A percentile compares a stretch with the other conserved stretches of the same genome.
phyloP scores from a whole-genome alignment of 2,329 filamentous ascomycete genomes.

The Aspergillus nomiae region DNA sequence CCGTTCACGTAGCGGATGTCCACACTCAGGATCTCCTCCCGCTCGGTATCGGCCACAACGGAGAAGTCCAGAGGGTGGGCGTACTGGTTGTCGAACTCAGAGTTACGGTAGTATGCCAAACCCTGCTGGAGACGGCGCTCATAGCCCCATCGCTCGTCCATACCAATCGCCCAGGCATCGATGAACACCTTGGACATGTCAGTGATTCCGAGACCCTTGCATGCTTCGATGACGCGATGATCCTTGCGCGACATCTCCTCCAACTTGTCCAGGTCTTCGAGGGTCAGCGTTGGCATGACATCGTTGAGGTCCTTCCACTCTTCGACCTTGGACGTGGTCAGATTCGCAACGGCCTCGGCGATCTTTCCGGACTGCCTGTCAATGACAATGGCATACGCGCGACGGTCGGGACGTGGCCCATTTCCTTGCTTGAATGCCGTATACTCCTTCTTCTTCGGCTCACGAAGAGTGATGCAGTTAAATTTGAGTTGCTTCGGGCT shows the following conservation, averaged over 20 bases:
- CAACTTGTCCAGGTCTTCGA: not conserved
- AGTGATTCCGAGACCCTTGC: conserved; percentile 37
- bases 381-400: conserved; percentile 52
- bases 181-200: conserved; percentile 39
- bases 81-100: conserved; percentile 34
- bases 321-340: not conserved
- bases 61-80: conserved; percentile 32
- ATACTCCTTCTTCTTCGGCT: conserved; percentile 40
- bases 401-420: conserved; percentile 34
- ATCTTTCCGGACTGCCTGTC: conserved; percentile 28
- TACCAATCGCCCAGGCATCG: conserved; percentile 40
- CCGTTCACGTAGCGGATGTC: conserved; percentile 15
- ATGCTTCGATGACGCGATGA: conserved; percentile 33
- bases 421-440: conserved; percentile 34
- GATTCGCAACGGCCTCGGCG: not conserved
- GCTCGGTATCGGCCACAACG: conserved; percentile 31
- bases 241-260: conserved; percentile 35
- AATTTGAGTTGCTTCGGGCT: conserved; percentile 30
- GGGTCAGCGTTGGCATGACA: conserved; percentile 1
- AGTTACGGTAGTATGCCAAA: conserved; percentile 35
- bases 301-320: conserved; percentile 1
- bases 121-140: conserved; percentile 37
- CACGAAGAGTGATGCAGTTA: conserved; percentile 58
- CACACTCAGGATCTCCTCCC: conserved; percentile 30
- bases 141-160: conserved; percentile 39